A percentile compares a stretch with the other conserved stretches of the same genome.
phyloP scores from a whole-genome alignment of 176 grass and related monocot genomes.

The Panicum miliaceum region DNA sequence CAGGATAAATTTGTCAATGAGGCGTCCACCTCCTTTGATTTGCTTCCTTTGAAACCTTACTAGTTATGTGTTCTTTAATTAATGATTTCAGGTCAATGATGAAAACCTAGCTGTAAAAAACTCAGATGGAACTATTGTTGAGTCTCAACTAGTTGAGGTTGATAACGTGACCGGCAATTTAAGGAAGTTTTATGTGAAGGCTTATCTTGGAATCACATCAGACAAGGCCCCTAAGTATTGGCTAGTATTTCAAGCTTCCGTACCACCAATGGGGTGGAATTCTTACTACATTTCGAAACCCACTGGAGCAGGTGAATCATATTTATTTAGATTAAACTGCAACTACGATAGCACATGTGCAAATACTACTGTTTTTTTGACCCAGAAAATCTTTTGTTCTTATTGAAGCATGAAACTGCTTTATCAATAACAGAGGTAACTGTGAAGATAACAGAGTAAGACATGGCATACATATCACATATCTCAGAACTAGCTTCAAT shows the following conservation, averaged over 20 bases:
- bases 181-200: constrained; percentile 83
- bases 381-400: neutral
- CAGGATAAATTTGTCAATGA: neutral
- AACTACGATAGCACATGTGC: neutral
- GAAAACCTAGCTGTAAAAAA: constrained; percentile 61
- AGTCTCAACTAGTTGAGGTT: constrained; percentile 77
- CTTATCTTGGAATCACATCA: constrained; percentile 76
- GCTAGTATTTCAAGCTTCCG: constrained; percentile 81
- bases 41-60: neutral
- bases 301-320: constrained; percentile 57
- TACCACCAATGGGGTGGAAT: constrained; percentile 89
- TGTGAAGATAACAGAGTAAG: neutral
- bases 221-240: constrained; percentile 74
- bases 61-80: neutral
- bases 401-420: neutral
- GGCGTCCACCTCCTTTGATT: neutral
- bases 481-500: neutral
- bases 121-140: constrained; percentile 66
- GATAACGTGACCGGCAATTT: constrained; percentile 67
- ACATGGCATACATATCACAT: neutral
- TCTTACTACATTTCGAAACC: constrained; percentile 73
- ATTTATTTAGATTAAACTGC: constrained; percentile 3
- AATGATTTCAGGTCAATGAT: constrained; percentile 73
- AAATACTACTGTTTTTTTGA: neutral
- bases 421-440: neutral